Percentiles rank a stretch among this genome's conserved stretches.
phyloP scores from a whole-genome alignment of 2,329 filamentous ascomycete species.

The Trichophyton benhamiae region DNA sequence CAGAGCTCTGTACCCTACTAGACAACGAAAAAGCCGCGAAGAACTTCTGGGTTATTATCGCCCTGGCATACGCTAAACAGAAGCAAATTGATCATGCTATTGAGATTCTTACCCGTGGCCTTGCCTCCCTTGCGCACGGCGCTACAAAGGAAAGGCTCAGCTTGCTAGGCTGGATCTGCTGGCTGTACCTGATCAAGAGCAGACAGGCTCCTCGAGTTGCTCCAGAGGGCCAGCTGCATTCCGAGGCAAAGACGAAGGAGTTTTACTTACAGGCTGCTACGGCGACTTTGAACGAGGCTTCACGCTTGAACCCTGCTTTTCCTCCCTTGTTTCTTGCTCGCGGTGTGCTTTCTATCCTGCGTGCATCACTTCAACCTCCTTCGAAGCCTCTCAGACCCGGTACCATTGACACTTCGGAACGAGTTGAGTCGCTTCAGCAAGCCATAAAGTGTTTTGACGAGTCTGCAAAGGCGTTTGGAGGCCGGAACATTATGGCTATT shows the following conservation, averaged over 20 bases:
- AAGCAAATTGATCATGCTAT: slow-evolving; percentile 76
- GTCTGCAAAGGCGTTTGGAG: slow-evolving; percentile 69
- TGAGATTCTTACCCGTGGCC: slow-evolving; percentile 58
- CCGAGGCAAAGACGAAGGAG: slow-evolving; percentile 81
- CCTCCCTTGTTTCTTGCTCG: slow-evolving; percentile 83
- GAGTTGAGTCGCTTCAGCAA: slow-evolving; percentile 65
- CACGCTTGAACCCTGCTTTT: slow-evolving; percentile 81
- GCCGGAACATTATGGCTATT: slow-evolving; percentile 81
- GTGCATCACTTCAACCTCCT: slow-evolving; percentile 70
- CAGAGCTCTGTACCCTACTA: slow-evolving; percentile 84
- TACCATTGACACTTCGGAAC: slow-evolving; percentile 54
- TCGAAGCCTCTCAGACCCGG: slow-evolving; percentile 53
- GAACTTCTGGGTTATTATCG: slow-evolving; percentile 96
- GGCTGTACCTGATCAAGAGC: slow-evolving; percentile 84
- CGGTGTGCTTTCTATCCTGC: slow-evolving; percentile 76
- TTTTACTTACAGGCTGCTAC: slow-evolving; percentile 86
- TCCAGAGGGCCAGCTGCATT: slow-evolving; percentile 50
- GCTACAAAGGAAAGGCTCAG: slow-evolving; percentile 72
- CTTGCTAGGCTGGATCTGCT: slow-evolving; percentile 73
- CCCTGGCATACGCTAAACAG: slow-evolving; percentile 92
- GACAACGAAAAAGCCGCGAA: slow-evolving; percentile 88
- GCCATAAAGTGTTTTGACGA: slow-evolving; percentile 93
- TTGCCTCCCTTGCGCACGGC: slow-evolving; percentile 56
- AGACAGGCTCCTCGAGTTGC: slow-evolving; percentile 61
- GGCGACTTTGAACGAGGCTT: slow-evolving; percentile 84